Evolutionary conservation across 495 filamentous ascomycete genomes (phyloP).

Genomic region (Haplographium delicatum): DNA sequence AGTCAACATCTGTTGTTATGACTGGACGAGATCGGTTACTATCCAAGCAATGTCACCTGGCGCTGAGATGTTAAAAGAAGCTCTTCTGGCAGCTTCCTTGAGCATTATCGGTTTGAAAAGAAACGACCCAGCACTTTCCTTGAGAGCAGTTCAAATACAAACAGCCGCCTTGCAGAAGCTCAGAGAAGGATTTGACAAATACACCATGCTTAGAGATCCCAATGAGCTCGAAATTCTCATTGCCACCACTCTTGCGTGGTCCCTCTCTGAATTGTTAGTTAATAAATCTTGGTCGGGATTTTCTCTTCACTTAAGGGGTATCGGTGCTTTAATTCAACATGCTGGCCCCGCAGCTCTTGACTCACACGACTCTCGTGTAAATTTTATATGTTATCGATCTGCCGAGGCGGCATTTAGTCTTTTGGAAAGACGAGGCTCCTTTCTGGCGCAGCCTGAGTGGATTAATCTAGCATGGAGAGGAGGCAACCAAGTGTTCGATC

Average conservation of each 20-base stretch:
- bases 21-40: conserved; percentile 8
- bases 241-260: conserved; percentile 3
- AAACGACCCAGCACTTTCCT: background rate
- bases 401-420: conserved; percentile 1
- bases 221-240: background rate
- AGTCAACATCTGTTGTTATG: conserved; percentile 10
- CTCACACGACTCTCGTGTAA: background rate
- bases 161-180: conserved; percentile 3
- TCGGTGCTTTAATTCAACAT: conserved; percentile 13
- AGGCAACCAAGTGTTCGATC: background rate
- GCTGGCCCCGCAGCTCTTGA: background rate
- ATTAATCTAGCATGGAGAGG: conserved; percentile 6
- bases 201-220: background rate
- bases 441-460: conserved; percentile 5
- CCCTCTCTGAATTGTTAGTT: conserved; percentile 9
- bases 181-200: conserved; percentile 12
- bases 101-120: conserved; percentile 6
- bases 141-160: conserved; percentile 11
- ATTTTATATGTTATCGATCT: conserved; percentile 10
- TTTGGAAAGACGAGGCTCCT: background rate
- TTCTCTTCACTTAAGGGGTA: conserved; percentile 9
- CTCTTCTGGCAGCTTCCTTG: conserved; percentile 8
- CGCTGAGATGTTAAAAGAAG: conserved; percentile 11
- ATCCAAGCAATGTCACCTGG: conserved; percentile 3
- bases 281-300: conserved; percentile 15